These are phyloP conservation scores for Phaeosphaeriaceae sp. DNA, from an alignment of 2,329 filamentous ascomycete genomes.

Conservation along the genomic window DNA sequence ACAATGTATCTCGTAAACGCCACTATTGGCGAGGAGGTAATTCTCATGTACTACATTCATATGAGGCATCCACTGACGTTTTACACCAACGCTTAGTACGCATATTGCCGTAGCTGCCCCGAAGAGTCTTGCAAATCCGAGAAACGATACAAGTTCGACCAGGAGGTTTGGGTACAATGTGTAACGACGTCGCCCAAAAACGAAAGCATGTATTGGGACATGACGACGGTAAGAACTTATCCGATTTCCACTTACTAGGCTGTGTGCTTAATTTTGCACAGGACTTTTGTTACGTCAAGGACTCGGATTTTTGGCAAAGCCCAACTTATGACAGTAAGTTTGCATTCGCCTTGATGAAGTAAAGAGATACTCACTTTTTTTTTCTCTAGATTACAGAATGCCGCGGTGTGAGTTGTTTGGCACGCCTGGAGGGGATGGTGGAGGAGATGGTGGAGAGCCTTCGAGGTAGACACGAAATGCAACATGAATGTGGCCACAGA, in stretches of 20 bases:
- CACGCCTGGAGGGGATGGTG: not conserved
- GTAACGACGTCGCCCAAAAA: slow-evolving; percentile 6
- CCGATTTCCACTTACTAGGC: not conserved
- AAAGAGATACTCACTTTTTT: not conserved
- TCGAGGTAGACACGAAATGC: not conserved
- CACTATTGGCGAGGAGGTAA: slow-evolving; percentile 34
- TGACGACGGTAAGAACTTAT: slow-evolving; percentile 23
- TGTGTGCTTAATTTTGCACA: not conserved
- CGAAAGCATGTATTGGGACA: slow-evolving; percentile 29
- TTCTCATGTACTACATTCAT: no score
- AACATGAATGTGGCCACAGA: no score
- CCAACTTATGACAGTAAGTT: slow-evolving; percentile 30
- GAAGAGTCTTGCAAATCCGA: slow-evolving; percentile 16
- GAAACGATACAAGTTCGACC: slow-evolving; percentile 29
- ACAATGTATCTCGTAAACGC: slow-evolving; percentile 36
- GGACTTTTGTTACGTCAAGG: slow-evolving; percentile 40
- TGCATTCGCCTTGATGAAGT: not conserved
- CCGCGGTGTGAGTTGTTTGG: slow-evolving; percentile 22
- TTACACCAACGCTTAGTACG: slow-evolving; percentile 7
- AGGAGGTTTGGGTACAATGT: slow-evolving; percentile 38
- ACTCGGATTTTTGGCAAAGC: slow-evolving; percentile 35
- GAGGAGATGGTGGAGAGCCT: not conserved
- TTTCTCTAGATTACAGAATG: slow-evolving; percentile 24
- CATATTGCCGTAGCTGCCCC: slow-evolving; percentile 30
- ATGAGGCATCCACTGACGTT: no score